Evolutionary conservation across 805 yeast genomes (phyloP), one percentile per base, ranked within the genome.

Genomic region (Cyberlindnera lachancei): DNA sequence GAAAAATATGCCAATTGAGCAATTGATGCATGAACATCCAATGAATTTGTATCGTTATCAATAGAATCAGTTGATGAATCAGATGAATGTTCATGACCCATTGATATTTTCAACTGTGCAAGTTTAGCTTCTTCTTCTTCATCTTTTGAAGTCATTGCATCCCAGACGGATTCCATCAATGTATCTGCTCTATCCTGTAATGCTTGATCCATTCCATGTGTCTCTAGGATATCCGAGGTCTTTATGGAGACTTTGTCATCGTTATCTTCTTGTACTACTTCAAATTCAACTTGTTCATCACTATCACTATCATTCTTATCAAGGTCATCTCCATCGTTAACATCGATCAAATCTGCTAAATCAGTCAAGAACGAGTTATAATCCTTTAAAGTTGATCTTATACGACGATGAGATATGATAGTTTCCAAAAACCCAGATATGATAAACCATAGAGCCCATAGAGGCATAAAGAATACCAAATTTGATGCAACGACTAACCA

Each of bases 111-210:
- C 19, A 37, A 38, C 29, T 40, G 40, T 10, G 43, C 44, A n/a
- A 44, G 27, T 18, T 37, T 33, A 3, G 52, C 50, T 24, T 38
- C 15, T 19, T 48, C 45, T 5, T 13, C 27, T 5, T 37, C 41
- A 28, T 41, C 50, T 34, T 42, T 63, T 40, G 61, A 61, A 6
- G 70, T 63, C 53, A 75, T 66, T 1, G 81, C 82, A 37, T 66
- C 73, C 49, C 70, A 75, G 12, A 75, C 66, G 13, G 79, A 70
- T 39, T 79, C 86, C 42, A 82, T 69, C 34, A 80, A 66, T 17
- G 59, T 67, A 38, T 79, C 87, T 12, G 79, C 73, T 36, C 71
- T 75, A 41, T 76, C 83, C 19, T 68, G 69, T 15, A 79, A 55
- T 13, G 66, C 62, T 23, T 58, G 59, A 36, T 65, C 70, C 16